Evolutionary conservation across 2,329 filamentous ascomycete species (phyloP).

Genomic region (Penicillium carneum): DNA sequence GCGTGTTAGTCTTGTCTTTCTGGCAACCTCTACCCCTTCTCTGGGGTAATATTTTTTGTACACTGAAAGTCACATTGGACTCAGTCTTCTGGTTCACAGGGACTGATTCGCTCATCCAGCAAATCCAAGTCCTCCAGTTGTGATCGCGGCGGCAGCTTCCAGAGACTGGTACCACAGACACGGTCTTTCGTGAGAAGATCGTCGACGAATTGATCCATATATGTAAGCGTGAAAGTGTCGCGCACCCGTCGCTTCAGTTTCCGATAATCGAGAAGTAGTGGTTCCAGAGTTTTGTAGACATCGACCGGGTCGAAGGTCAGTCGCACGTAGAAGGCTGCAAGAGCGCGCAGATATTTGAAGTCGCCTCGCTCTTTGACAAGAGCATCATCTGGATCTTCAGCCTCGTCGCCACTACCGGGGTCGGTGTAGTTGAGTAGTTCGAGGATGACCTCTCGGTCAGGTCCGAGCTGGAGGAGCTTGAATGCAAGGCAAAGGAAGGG

Average conservation of each 20-base stretch:
- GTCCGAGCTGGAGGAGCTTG: conserved; percentile 88
- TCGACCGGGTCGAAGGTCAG: conserved; percentile 83
- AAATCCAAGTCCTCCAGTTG: conserved; percentile 87
- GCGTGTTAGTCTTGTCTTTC: conserved; percentile 9
- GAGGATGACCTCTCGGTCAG: conserved; percentile 76
- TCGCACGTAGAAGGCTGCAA: conserved; percentile 92
- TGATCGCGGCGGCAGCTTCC: conserved; percentile 84
- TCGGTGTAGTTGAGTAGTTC: conserved; percentile 81
- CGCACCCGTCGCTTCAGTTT: conserved; percentile 82
- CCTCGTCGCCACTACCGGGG: conserved; percentile 64
- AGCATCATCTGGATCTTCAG: conserved; percentile 36
- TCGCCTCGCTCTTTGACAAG: conserved; percentile 51
- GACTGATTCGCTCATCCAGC: conserved; percentile 83
- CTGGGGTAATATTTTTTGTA: not conserved
- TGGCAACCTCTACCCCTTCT: not conserved
- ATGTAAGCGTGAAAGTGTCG: conserved; percentile 76
- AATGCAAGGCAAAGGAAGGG: conserved; percentile 92
- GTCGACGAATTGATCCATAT: conserved; percentile 91
- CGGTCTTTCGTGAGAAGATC: conserved; percentile 87
- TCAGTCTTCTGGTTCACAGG: conserved; percentile 43
- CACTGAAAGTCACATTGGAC: not conserved
- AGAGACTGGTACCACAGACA: conserved; percentile 88
- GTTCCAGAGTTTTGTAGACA: conserved; percentile 81
- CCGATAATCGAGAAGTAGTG: conserved; percentile 78
- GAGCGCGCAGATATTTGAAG: conserved; percentile 80